These are phyloP conservation scores for Sphagnum contortum DNA, from an alignment of 225 moss, liverwort and hornwort genomes.

Conservation along the genomic window DNA sequence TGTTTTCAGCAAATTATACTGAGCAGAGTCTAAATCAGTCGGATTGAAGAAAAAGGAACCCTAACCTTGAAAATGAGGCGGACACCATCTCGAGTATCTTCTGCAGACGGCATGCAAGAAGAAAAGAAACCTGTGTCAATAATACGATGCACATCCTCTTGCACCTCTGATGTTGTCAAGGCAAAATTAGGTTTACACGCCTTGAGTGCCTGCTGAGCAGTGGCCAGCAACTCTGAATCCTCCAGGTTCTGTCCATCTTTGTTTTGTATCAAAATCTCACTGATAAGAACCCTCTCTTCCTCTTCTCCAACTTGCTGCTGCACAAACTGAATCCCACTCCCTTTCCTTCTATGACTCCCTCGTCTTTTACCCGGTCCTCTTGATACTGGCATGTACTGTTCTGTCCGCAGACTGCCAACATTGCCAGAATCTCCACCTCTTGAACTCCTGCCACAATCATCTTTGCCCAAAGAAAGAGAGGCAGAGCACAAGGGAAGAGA, in stretches of 20 bases:
- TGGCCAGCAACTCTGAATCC: constrained; percentile 64
- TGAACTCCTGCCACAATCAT: constrained; percentile 2
- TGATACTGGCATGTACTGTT: background rate
- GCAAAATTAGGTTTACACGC: constrained; percentile 99
- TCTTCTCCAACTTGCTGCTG: constrained; percentile 46
- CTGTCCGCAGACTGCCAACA: constrained; percentile 4
- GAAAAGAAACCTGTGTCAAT: constrained; percentile 91
- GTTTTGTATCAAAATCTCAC: constrained; percentile 91
- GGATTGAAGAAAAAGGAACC: too few species aligned
- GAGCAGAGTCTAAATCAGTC: too few species aligned
- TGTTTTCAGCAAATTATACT: too few species aligned
- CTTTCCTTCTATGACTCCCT: constrained; percentile 25
- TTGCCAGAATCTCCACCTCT: background rate
- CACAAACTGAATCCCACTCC: constrained; percentile 39
- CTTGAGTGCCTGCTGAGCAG: constrained; percentile 76
- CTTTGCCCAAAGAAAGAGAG: constrained; percentile 25
- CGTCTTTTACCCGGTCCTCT: too few species aligned
- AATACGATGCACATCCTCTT: constrained; percentile 95
- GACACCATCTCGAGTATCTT: constrained; percentile 96
- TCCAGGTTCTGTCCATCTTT: constrained; percentile 74
- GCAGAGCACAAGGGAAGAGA: constrained; percentile 12
- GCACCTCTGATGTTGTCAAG: constrained; percentile 87
- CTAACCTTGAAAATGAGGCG: constrained; percentile 94
- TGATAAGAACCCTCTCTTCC: constrained; percentile 89
- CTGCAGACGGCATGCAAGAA: constrained; percentile 96